A percentile compares a stretch with the other conserved stretches of the same genome.
These are phyloP conservation scores for Recurvomyces mirabilis DNA, from an alignment of 495 filamentous ascomycete species.

Conservation along the genomic window DNA sequence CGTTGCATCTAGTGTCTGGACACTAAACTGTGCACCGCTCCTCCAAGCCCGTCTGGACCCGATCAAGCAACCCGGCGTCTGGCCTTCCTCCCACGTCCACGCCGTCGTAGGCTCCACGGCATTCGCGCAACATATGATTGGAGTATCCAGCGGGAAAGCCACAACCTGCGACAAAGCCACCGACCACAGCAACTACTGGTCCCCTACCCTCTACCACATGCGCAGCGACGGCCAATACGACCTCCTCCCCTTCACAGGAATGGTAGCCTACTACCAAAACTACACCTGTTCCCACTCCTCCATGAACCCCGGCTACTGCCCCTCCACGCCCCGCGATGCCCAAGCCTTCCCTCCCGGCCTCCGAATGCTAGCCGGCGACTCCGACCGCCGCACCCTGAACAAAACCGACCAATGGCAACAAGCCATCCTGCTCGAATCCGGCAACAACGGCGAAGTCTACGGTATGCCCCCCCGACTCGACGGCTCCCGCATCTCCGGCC, in stretches of 20 bases:
- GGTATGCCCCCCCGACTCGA: not conserved
- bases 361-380: constrained; percentile 3
- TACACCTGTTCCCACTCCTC: not conserved
- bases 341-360: constrained; percentile 4
- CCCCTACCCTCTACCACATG: constrained; percentile 1
- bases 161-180: not conserved
- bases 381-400: not conserved
- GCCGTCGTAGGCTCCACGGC: not conserved
- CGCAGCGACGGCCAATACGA: not conserved
- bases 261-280: constrained; percentile 6
- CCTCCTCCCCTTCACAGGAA: not conserved
- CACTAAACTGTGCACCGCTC: not conserved
- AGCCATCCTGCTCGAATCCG: not conserved
- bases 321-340: not conserved
- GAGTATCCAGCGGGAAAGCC: not conserved
- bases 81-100: constrained; percentile 1
- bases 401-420: not conserved
- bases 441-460: constrained; percentile 3
- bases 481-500: constrained; percentile 40
- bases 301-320: not conserved
- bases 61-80: not conserved
- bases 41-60: not conserved
- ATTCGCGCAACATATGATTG: not conserved
- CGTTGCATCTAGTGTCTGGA: constrained; percentile 1
- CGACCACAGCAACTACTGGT: constrained; percentile 9